These are phyloP conservation scores for Aspergillus ustus DNA, from an alignment of 2,329 filamentous ascomycete species.

Conservation along the genomic window DNA sequence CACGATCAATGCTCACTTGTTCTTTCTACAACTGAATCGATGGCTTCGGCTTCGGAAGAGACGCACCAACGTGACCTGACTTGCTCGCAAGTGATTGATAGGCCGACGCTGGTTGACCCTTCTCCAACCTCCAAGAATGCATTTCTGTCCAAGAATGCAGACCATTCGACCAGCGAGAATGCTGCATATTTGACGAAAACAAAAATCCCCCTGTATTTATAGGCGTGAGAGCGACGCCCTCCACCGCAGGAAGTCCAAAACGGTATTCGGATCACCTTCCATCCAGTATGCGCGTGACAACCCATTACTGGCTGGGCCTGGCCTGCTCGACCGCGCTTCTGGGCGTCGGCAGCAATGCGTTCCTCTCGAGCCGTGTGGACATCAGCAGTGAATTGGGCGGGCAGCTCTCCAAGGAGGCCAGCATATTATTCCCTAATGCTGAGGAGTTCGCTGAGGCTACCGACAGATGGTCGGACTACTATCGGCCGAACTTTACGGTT, in stretches of 20 bases:
- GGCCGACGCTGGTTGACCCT: background rate
- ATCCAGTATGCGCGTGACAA: background rate
- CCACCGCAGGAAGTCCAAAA: background rate
- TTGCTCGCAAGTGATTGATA: background rate
- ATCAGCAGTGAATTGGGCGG: background rate
- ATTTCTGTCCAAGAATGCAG: background rate
- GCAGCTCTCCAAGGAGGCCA: constrained; percentile 12
- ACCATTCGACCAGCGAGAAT: background rate
- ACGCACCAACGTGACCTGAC: background rate
- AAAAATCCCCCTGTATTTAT: constrained; percentile 7
- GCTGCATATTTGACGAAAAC: constrained; percentile 8
- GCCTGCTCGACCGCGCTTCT: constrained; percentile 1
- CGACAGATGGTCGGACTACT: constrained; percentile 17
- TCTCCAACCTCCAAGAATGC: background rate
- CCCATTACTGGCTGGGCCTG: constrained; percentile 4
- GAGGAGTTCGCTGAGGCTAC: constrained; percentile 14
- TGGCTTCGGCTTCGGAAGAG: background rate
- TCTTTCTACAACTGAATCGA: background rate
- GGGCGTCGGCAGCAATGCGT: background rate
- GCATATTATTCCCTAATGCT: constrained; percentile 15
- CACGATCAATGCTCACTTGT: background rate
- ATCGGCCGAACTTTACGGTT: constrained; percentile 15
- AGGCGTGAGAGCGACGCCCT: background rate
- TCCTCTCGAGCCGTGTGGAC: background rate
- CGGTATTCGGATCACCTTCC: background rate